phyloP scores from a whole-genome alignment of 2,329 filamentous ascomycete species.

The Aureobasidium sp. region DNA sequence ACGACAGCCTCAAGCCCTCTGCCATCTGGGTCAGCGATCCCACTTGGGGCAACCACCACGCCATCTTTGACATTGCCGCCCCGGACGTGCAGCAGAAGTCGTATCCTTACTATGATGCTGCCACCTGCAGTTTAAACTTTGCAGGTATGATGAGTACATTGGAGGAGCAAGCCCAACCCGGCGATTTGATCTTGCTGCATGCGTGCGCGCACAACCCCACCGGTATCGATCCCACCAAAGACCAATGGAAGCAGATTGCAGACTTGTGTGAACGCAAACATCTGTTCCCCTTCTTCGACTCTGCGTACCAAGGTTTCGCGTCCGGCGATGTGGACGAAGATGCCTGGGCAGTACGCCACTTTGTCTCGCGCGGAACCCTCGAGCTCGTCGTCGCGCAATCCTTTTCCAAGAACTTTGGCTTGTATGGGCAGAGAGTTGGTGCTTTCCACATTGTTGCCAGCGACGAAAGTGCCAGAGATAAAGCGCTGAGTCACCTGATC shows the following conservation, averaged over 20 bases:
- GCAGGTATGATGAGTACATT: constrained; percentile 26
- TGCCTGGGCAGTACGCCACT: constrained; percentile 31
- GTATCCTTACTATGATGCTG: constrained; percentile 27
- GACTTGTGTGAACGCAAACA: constrained; percentile 26
- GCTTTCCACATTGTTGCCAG: constrained; percentile 73
- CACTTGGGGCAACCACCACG: constrained; percentile 30
- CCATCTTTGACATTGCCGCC: constrained; percentile 27
- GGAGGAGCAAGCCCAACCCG: constrained; percentile 20
- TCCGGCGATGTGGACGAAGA: constrained; percentile 31
- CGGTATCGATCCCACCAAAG: constrained; percentile 29
- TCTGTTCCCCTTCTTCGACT: constrained; percentile 34
- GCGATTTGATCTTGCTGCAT: constrained; percentile 34
- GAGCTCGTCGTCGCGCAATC: constrained; percentile 40
- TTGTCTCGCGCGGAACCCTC: constrained; percentile 47
- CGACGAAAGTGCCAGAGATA: constrained; percentile 56
- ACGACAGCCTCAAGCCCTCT: constrained; percentile 62
- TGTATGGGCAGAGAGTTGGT: constrained; percentile 88
- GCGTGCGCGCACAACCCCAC: constrained; percentile 35
- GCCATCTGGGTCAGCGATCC: constrained; percentile 30
- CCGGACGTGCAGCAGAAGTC: constrained; percentile 19
- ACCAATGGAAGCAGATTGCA: constrained; percentile 31
- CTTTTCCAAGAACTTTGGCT: constrained; percentile 52
- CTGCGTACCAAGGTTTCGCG: constrained; percentile 36
- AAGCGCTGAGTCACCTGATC: constrained; percentile 76
- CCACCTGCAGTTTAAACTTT: constrained; percentile 26